Evolutionary conservation across 106 monocot species (phyloP).

Genomic region (Triglochin maritima): DNA sequence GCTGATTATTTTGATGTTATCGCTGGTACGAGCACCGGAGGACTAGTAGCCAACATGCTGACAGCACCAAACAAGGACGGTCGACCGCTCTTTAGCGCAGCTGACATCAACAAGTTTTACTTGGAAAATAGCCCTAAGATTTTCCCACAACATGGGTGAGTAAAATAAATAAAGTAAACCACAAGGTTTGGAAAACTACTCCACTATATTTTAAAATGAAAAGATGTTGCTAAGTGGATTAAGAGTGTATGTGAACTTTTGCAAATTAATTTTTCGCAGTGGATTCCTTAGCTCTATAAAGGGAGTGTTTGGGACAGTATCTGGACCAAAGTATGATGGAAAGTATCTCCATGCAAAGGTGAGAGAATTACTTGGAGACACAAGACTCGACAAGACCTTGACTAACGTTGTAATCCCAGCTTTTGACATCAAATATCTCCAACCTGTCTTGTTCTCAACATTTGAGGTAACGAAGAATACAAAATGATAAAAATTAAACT

Average conservation of each 20-base stretch:
- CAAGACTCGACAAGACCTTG: not conserved
- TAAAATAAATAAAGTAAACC: too few relatives aligned
- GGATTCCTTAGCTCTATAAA: not conserved
- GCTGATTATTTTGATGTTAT: conserved; percentile 18
- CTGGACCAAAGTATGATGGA: conserved; percentile 10
- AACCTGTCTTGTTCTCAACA: conserved; percentile 8
- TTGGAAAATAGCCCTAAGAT: conserved; percentile 11
- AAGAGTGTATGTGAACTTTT: too few relatives aligned
- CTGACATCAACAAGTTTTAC: conserved; percentile 7
- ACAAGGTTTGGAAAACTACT: too few relatives aligned
- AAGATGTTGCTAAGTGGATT: too few relatives aligned
- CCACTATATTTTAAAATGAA: too few relatives aligned
- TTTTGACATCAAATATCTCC: conserved; percentile 12
- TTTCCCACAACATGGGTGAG: conserved; percentile 7
- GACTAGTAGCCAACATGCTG: conserved; percentile 12
- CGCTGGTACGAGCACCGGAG: conserved; percentile 16
- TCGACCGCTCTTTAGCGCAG: not conserved
- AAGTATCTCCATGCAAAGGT: not conserved
- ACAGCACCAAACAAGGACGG: conserved; percentile 3
- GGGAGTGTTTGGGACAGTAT: not conserved
- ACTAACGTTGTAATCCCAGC: conserved; percentile 9
- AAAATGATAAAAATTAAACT: not conserved
- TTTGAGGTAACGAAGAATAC: conserved; percentile 1
- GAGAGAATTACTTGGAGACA: not conserved
- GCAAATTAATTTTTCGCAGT: not conserved